Evolutionary conservation across 345 rosid species (phyloP), one percentile per base, ranked within the genome.

Genomic region (Camelina hispida): DNA sequence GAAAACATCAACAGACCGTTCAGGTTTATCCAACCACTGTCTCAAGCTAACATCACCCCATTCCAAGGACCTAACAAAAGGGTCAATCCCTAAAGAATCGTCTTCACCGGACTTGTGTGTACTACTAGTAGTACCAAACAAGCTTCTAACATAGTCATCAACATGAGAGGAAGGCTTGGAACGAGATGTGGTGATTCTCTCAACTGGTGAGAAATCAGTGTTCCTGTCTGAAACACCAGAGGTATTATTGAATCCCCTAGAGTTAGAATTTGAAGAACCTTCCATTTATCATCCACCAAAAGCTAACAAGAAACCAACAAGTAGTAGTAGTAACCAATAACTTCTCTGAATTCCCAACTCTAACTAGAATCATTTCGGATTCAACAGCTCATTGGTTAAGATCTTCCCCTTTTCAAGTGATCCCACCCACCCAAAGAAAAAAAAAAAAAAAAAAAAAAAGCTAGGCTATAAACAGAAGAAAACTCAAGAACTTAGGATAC

Each of bases 31-130:
- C 74, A 95, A 74, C 99, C 99, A 95, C 54, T 92, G 97, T 74
- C 99, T 87, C 85, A 95, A 81, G 84, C 99, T 95, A 62, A 92
- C 80, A 84, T 95, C 97, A 47, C 83, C 96, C 90, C 97, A 90
- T 75, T 88, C 96, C 75, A 84, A 59, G 51, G 85, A 68, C 57
- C 81, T 79, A 47, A 83, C 77, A 75, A 84, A 89, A 72, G 84
- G 95, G 69, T 85, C 84, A 62, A 68, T 68, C 10, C 81, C 81
- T 15, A 78, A 74, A 64, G 83, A 91, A 77, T 88, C 88, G 57
- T 87, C 91, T 25, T 71, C 80, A 2, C 14, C 10, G 28, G 71
- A 48, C 40, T 58, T 78, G 57, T 32, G 73, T 42, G 70, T 20
- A 23, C 78, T 18, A 34, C 78, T 86, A 51, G 68, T 86, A 47